Evolutionary conservation across 352 stramenopile species (phyloP).

Genomic region (Phytopythium kandeliae): DNA sequence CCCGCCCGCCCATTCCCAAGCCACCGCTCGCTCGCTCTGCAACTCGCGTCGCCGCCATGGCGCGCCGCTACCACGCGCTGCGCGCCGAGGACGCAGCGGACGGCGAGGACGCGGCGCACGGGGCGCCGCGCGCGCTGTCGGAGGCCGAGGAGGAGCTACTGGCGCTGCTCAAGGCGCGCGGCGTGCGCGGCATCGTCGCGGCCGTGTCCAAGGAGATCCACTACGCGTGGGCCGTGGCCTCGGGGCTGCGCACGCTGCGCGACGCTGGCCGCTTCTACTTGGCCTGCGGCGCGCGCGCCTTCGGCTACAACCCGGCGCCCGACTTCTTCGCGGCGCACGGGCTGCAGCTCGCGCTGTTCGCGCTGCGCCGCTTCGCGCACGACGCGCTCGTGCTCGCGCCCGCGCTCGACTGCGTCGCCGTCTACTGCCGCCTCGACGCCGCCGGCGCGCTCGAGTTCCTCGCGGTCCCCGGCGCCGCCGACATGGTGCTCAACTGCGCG

Average conservation of each 20-base stretch:
- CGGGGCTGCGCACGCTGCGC: conserved; percentile 60
- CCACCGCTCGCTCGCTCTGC: too few species aligned
- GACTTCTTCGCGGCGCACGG: conserved; percentile 63
- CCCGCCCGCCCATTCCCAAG: too few species aligned
- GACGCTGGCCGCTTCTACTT: conserved; percentile 77
- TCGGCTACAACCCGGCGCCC: conserved; percentile 59
- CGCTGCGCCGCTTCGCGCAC: conserved; percentile 70
- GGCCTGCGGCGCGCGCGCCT: conserved; percentile 50
- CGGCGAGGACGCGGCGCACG: too few species aligned
- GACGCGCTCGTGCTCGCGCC: conserved; percentile 59
- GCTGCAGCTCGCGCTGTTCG: conserved; percentile 64
- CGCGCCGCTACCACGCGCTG: conserved; percentile 27
- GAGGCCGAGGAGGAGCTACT: conserved; percentile 58
- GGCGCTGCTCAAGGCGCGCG: conserved; percentile 48
- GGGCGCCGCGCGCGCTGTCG: too few species aligned
- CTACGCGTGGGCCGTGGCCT: conserved; percentile 66
- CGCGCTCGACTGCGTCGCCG: conserved; percentile 55
- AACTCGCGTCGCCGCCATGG: neutral
- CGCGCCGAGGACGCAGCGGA: conserved; percentile 7
- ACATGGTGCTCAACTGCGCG: conserved; percentile 69
- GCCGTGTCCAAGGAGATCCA: conserved; percentile 74
- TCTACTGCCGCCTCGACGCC: conserved; percentile 75
- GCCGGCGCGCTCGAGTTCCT: conserved; percentile 54
- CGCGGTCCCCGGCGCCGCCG: conserved; percentile 36
- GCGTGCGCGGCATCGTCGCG: conserved; percentile 59